These are phyloP conservation scores for Nicotiana tomentosiformis DNA, from an alignment of 257 asterid species.

Conservation along the genomic window DNA sequence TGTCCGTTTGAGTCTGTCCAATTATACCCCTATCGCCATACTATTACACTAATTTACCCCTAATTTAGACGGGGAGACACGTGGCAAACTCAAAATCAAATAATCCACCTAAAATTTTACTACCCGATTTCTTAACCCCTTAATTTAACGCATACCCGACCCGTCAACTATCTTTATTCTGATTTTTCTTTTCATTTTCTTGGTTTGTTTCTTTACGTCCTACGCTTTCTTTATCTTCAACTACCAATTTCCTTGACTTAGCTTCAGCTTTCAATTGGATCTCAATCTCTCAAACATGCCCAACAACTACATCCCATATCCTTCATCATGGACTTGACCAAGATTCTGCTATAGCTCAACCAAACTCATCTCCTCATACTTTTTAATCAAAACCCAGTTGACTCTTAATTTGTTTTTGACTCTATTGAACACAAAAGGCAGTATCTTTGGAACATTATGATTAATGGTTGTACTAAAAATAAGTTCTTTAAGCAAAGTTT, in stretches of 20 bases:
- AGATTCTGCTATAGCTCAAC: conserved; percentile 36
- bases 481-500: conserved; percentile 28
- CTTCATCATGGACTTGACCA: conserved; percentile 45
- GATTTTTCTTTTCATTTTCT: too few relatives aligned
- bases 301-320: conserved; percentile 42
- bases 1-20: too few relatives aligned
- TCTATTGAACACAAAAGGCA: conserved; percentile 31
- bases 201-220: too few relatives aligned
- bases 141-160: too few relatives aligned
- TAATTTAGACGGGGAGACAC: too few relatives aligned
- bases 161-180: too few relatives aligned
- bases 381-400: conserved; percentile 27
- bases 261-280: conserved; percentile 32
- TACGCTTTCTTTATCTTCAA: neutral
- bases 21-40: too few relatives aligned
- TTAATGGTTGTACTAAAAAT: conserved; percentile 46
- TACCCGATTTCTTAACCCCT: too few relatives aligned
- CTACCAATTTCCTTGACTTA: conserved; percentile 30
- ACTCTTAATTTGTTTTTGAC: conserved; percentile 33
- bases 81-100: too few relatives aligned
- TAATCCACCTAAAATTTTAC: too few relatives aligned
- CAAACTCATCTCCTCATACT: conserved; percentile 49
- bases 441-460: conserved; percentile 47
- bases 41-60: too few relatives aligned
- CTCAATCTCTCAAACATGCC: conserved; percentile 31